Percentiles rank a stretch among this genome's conserved stretches.
These are phyloP conservation scores for Wallacemonas rigidus DNA, from an alignment of 208 protist species.

Conservation along the genomic window DNA sequence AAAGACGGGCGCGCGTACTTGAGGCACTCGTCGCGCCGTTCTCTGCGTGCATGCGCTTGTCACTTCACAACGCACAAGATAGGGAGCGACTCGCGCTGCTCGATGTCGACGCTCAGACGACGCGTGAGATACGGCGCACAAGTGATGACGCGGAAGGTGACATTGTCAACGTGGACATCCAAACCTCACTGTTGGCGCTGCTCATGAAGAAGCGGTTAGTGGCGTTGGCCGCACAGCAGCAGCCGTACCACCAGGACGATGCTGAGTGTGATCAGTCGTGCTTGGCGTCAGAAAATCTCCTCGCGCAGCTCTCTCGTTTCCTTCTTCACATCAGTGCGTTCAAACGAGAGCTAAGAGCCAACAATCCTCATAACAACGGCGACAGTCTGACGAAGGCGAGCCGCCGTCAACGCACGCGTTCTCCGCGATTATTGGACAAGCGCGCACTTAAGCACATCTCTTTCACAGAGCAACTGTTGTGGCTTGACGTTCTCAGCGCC, in stretches of 20 bases:
- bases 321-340: not conserved
- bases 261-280: too few relatives aligned
- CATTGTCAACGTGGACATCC: not conserved
- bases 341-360: not conserved
- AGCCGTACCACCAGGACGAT: not conserved
- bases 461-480: conserved; percentile 9
- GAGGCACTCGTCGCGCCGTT: not conserved
- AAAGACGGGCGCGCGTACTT: not conserved
- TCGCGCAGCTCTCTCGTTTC: conserved; percentile 1
- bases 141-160: not conserved
- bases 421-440: too few relatives aligned
- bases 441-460: not conserved
- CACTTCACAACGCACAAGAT: not conserved
- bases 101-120: not conserved
- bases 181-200: not conserved
- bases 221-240: not conserved
- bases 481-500: conserved; percentile 13
- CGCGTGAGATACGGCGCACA: too few relatives aligned
- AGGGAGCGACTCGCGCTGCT: not conserved
- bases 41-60: not conserved
- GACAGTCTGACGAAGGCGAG: too few relatives aligned
- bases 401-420: too few relatives aligned
- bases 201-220: not conserved
- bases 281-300: not conserved
- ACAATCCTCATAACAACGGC: not conserved